Percentiles rank a stretch among this genome's conserved stretches.
Evolutionary conservation across 2,329 filamentous ascomycete genomes (phyloP).

Genomic region (Fusarium hainanense): DNA sequence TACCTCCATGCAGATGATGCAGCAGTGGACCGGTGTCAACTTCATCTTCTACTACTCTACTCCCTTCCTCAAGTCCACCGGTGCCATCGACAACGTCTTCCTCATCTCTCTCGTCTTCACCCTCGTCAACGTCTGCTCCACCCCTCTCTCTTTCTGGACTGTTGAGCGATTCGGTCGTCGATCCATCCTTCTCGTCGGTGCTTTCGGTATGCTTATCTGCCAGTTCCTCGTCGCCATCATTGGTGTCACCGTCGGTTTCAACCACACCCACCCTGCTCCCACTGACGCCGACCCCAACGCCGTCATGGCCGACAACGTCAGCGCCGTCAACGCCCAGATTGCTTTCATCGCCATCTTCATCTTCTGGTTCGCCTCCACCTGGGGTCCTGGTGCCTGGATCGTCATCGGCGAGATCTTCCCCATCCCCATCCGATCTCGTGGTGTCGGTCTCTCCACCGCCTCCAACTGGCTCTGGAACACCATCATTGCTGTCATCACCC

Average conservation of each 20-base stretch:
- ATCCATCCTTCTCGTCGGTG: conserved; percentile 81
- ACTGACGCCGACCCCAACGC: conserved; percentile 47
- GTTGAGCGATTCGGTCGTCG: conserved; percentile 87
- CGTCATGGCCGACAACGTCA: conserved; percentile 62
- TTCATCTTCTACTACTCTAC: conserved; percentile 92
- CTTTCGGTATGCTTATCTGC: conserved; percentile 83
- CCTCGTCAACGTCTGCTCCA: conserved; percentile 87
- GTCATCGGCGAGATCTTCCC: conserved; percentile 93
- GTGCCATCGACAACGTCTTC: conserved; percentile 82
- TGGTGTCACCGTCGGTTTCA: conserved; percentile 70
- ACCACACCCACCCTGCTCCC: conserved; percentile 60
- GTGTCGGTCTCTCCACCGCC: conserved; percentile 86
- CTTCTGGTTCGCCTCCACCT: conserved; percentile 90
- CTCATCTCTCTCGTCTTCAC: conserved; percentile 87
- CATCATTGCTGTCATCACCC: conserved; percentile 73
- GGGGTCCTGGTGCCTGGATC: conserved; percentile 84
- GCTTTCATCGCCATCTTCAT: conserved; percentile 93
- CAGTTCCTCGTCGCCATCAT: conserved; percentile 88
- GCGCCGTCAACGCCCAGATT: conserved; percentile 71
- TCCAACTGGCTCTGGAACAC: conserved; percentile 76
- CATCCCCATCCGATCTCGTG: conserved; percentile 86
- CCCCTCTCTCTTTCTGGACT: conserved; percentile 87
- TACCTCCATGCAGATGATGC: conserved; percentile 82
- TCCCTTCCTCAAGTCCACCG: conserved; percentile 82
- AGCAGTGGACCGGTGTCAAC: conserved; percentile 88